Evolutionary conservation across 805 yeast genomes (phyloP).

Genomic region (Candida insectalens): DNA sequence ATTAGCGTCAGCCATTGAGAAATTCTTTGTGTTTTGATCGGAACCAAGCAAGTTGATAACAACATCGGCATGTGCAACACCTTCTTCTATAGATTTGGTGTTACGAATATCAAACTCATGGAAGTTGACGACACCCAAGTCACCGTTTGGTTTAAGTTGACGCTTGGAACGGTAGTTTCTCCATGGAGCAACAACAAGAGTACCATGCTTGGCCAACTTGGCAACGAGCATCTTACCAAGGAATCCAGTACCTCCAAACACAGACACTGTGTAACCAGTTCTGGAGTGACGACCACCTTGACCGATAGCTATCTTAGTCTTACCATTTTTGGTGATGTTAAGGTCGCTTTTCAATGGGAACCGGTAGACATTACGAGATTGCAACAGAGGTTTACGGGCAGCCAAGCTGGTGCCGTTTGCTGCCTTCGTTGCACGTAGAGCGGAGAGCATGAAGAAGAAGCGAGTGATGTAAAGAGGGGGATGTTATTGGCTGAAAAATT

Average conservation of each 20-base stretch:
- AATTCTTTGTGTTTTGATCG: slow-evolving; percentile 68
- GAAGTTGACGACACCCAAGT: slow-evolving; percentile 78
- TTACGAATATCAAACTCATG: slow-evolving; percentile 79
- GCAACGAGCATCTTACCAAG: slow-evolving; percentile 65
- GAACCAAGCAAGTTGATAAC: slow-evolving; percentile 76
- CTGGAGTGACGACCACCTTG: slow-evolving; percentile 77
- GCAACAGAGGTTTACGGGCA: slow-evolving; percentile 4
- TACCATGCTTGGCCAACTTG: slow-evolving; percentile 76
- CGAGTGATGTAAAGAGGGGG: neutral
- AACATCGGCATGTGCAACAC: slow-evolving; percentile 73
- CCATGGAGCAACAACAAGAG: slow-evolving; percentile 66
- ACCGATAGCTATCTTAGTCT: slow-evolving; percentile 63
- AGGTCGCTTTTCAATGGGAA: slow-evolving; percentile 45
- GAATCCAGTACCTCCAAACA: slow-evolving; percentile 76
- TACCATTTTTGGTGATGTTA: slow-evolving; percentile 66
- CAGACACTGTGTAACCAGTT: slow-evolving; percentile 83
- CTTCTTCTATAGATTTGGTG: slow-evolving; percentile 61
- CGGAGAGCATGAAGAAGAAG: no score
- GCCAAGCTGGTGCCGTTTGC: slow-evolving; percentile 3
- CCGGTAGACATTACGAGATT: slow-evolving; percentile 16
- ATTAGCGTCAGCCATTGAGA: slow-evolving; percentile 74
- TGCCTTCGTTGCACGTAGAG: neutral
- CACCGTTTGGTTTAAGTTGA: slow-evolving; percentile 75
- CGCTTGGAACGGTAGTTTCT: slow-evolving; percentile 73
- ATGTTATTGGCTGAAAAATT: no score